Percentiles rank a stretch among this genome's conserved stretches.
These are phyloP conservation scores for Dovyalis caffra DNA, from an alignment of 345 rosid genomes.

Conservation along the genomic window DNA sequence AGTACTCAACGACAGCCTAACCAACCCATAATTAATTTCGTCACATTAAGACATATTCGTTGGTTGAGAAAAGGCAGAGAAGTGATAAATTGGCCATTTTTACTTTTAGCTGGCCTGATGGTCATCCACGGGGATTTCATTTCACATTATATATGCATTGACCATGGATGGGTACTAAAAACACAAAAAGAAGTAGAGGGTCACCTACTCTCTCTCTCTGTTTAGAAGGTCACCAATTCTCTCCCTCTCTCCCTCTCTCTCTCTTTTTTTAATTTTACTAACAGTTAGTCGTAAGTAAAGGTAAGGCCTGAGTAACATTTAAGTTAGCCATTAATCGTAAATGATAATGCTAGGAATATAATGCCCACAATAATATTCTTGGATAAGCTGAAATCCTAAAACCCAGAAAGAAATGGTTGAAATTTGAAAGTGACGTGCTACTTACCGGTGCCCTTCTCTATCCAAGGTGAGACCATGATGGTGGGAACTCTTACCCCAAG, in stretches of 20 bases:
- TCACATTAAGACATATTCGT: background rate
- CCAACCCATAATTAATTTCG: background rate
- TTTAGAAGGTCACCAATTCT: too few species aligned
- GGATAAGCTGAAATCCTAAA: background rate
- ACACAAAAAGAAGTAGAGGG: background rate
- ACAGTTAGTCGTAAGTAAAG: background rate
- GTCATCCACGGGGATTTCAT: conserved; percentile 1
- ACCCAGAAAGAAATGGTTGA: background rate
- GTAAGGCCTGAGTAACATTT: background rate
- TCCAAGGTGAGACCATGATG: conserved; percentile 81
- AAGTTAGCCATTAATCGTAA: background rate
- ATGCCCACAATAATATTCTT: background rate
- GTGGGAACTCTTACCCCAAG: conserved; percentile 88
- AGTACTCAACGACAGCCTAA: background rate
- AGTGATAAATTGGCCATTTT: background rate
- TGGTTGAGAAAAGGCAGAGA: background rate
- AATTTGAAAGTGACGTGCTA: background rate
- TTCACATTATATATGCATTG: background rate
- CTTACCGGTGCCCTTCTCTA: conserved; percentile 71
- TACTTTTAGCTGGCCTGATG: background rate
- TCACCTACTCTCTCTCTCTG: background rate
- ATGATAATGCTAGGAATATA: background rate
- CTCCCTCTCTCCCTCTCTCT: too few species aligned
- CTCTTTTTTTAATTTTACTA: too few species aligned
- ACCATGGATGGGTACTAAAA: background rate